Conservation (phyloP, 2,329 filamentous ascomycete species). For the Verticillium alfalfae region DNA sequence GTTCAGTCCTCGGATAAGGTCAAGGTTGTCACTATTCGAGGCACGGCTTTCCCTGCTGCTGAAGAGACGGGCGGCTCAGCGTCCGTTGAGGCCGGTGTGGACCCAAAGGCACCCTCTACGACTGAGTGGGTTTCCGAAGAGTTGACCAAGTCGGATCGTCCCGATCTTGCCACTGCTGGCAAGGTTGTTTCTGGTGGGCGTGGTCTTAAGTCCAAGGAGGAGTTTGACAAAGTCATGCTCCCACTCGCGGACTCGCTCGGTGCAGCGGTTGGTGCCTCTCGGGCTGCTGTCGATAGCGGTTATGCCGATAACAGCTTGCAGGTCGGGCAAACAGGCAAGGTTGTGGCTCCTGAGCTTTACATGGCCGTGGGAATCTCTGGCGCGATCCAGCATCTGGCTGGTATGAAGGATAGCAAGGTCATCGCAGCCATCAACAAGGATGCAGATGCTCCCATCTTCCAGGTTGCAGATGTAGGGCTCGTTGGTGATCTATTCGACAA, state of each 20-base stretch:
- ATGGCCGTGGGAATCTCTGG: conserved; percentile 94
- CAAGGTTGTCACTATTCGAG: conserved; percentile 89
- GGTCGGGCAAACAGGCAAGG: conserved; percentile 98
- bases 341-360: conserved; percentile 93
- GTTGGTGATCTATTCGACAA: conserved; percentile 95
- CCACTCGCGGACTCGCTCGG: conserved; percentile 89
- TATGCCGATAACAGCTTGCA: conserved; percentile 98
- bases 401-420: conserved; percentile 99
- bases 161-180: conserved; percentile 83
- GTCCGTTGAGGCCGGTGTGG: conserved; percentile 71
- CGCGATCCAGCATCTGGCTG: conserved; percentile 95
- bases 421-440: conserved; percentile 99
- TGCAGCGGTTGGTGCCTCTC: conserved; percentile 91
- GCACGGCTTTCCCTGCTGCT: conserved; percentile 81
- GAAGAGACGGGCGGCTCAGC: conserved; percentile 69
- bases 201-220: conserved; percentile 95
- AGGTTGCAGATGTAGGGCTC: conserved; percentile 91
- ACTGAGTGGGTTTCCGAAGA: conserved; percentile 94
- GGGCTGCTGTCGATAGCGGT: conserved; percentile 92
- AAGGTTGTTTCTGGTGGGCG: conserved; percentile 91
- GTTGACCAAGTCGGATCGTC: conserved; percentile 86
- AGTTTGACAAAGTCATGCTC: conserved; percentile 89
- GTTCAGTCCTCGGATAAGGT: conserved; percentile 82
- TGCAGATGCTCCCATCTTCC: conserved; percentile 93
- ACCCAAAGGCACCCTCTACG: conserved; percentile 68